These are phyloP conservation scores for Vigna reflexopilosa DNA, from an alignment of 306 rosid genomes.

Conservation along the genomic window DNA sequence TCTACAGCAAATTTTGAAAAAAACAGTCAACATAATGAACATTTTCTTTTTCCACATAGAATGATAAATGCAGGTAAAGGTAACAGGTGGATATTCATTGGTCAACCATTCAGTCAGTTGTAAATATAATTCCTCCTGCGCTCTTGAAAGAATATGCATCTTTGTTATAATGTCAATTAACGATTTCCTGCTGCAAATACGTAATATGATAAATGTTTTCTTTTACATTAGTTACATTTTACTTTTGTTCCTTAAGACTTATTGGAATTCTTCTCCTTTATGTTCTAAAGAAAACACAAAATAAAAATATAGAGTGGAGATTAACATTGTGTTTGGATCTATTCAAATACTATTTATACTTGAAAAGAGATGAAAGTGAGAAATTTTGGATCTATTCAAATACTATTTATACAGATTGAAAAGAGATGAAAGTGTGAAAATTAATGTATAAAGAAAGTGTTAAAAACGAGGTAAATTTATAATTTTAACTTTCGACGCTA, in stretches of 20 bases:
- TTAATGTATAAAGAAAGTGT: no score
- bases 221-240: background rate
- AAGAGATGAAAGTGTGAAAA: no score
- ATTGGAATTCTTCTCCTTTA: background rate
- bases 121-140: slow-evolving; percentile 8
- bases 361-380: no score
- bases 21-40: slow-evolving; percentile 46
- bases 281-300: slow-evolving; percentile 1
- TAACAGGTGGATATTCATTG: slow-evolving; percentile 9
- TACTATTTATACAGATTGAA: no score
- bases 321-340: background rate
- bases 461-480: no score
- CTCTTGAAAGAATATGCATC: slow-evolving; percentile 11
- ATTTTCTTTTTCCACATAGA: slow-evolving; percentile 17
- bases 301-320: background rate
- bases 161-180: background rate
- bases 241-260: background rate
- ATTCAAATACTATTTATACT: no score
- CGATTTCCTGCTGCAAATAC: no score
- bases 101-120: slow-evolving; percentile 21
- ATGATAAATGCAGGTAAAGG: background rate
- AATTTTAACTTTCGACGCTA: no score
- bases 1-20: slow-evolving; percentile 50
- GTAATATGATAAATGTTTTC: background rate
- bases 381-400: no score